These are phyloP conservation scores for Tardiomyces blankii DNA, from an alignment of 1,139 yeast species.

Conservation along the genomic window DNA sequence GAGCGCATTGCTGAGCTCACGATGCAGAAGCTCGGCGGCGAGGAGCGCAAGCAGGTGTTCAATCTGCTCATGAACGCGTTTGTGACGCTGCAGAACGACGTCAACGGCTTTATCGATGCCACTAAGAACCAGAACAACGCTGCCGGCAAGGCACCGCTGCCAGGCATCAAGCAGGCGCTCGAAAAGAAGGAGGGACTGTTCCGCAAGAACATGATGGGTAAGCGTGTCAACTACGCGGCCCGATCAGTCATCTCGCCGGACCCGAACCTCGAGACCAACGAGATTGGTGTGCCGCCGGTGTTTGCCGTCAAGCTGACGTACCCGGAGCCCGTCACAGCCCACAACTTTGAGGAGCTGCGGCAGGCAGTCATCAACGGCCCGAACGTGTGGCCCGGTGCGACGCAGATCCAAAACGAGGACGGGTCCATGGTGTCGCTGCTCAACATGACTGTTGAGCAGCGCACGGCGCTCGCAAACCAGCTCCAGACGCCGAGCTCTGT, in stretches of 20 bases:
- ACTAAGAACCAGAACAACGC: conserved; percentile 67
- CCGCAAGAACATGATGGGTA: conserved; percentile 98
- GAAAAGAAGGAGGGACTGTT: conserved; percentile 98
- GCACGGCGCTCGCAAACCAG: conserved; percentile 95
- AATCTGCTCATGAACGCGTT: conserved; percentile 90
- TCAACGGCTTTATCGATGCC: conserved; percentile 85
- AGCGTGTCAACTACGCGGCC: conserved; percentile 98
- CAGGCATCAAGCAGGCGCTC: conserved; percentile 95
- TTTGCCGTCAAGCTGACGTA: conserved; percentile 91
- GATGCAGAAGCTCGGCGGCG: conserved; percentile 53
- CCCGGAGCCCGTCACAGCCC: conserved; percentile 97
- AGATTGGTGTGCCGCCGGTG: conserved; percentile 98
- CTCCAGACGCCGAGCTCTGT: conserved; percentile 67
- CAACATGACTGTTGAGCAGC: conserved; percentile 87
- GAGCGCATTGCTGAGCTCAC: conserved; percentile 41
- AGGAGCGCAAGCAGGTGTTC: conserved; percentile 65
- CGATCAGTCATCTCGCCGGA: conserved; percentile 99
- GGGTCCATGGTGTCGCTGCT: conserved; percentile 76
- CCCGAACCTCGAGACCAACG: conserved; percentile 90
- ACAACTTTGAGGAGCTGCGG: conserved; percentile 82
- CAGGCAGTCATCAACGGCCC: conserved; percentile 97
- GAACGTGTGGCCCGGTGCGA: conserved; percentile 97
- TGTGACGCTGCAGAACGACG: conserved; percentile 91
- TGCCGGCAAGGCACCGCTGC: conserved; percentile 64
- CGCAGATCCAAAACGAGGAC: conserved; percentile 91